Evolutionary conservation across 2,329 filamentous ascomycete species (phyloP), one percentile per base, ranked within the genome.

Genomic region (Botrytis tulipae): DNA sequence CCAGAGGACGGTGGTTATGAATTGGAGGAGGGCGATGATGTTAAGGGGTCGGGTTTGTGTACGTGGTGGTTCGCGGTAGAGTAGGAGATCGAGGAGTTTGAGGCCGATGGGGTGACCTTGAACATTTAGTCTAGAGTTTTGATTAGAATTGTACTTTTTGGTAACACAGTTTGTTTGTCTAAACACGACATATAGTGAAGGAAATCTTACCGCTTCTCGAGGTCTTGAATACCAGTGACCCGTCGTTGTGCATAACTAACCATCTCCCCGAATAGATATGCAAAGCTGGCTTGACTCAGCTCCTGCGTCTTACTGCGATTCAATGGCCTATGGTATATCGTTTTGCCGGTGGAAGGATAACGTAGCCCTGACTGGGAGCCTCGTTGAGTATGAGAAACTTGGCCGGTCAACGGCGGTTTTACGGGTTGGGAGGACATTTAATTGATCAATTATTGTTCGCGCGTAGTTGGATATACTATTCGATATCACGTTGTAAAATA

Each of bases 251-350:
- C 95, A 83, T 98, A 98, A 80, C 90, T 91, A 68, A 99, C 95
- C 93, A 98, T 97, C 85, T 98, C 95, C 75, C 92, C 91, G 82
- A 99, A 98, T 74, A 99, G 87, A 83, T 97, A 98, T 60, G 96
- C 95, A 84, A 99, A 98, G 83, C 93, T 94, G 18, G 96, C 90
- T 81, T 97, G 92, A 82, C 94, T 97, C 77, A 97, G 89, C 86
- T 98, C 95, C 74, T 93, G 89, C 79, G 93, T 93, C 82, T 94
- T 93, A 79, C 91, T 92, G 76, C 96, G 92, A 84, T 98, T 98
- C 75, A 98, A 87, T 75, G 97, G 94, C 72, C 96, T 90, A 86
- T 98, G 94, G 86, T 98, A 99, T 85, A 99, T 98, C 77, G 94
- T 97, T 85, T 98, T 98, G 85, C 94, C 94, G 83, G 91, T 97